Percentiles rank a stretch among this genome's conserved stretches.
Conservation (phyloP, 2,329 filamentous ascomycete species). For the Diaporthe citri region DNA sequence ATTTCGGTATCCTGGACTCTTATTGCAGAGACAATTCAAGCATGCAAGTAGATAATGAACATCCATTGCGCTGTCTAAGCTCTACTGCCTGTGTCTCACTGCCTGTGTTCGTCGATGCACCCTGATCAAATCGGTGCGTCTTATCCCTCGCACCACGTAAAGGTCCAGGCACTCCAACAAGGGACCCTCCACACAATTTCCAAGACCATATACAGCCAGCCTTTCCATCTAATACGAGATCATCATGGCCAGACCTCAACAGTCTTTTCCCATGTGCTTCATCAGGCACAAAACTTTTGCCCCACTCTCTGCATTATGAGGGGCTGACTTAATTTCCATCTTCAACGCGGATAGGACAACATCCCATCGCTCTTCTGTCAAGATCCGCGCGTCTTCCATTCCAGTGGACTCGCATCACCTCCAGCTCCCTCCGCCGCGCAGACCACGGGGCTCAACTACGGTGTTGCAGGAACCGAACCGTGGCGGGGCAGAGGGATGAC, state of each 20-base stretch:
- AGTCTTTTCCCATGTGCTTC: slow-evolving; percentile 23
- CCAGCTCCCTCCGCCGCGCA: not conserved
- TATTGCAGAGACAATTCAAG: no score
- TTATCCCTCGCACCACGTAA: slow-evolving; percentile 28
- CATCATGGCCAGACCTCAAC: not conserved
- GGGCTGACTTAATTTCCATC: slow-evolving; percentile 34
- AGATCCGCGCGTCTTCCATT: slow-evolving; percentile 27
- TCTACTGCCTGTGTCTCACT: not conserved
- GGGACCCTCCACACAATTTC: slow-evolving; percentile 26
- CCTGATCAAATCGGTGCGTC: not conserved
- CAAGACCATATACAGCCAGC: not conserved
- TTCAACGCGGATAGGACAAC: slow-evolving; percentile 32
- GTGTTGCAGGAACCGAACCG: slow-evolving; percentile 9
- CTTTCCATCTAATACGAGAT: not conserved
- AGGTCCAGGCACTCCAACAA: slow-evolving; percentile 23
- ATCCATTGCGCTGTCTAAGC: not conserved
- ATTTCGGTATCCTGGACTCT: not conserved
- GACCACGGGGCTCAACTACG: slow-evolving; percentile 23
- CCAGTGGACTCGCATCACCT: slow-evolving; percentile 33
- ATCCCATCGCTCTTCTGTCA: slow-evolving; percentile 18
- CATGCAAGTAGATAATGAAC: not conserved
- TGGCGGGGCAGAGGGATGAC: slow-evolving; percentile 29
- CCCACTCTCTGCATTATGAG: slow-evolving; percentile 40
- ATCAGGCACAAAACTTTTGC: slow-evolving; percentile 18
- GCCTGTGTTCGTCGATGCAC: slow-evolving; percentile 24